Evolutionary conservation across 2,329 filamentous ascomycete genomes (phyloP), one percentile per base, ranked within the genome.

Genomic region (Diplodia corticola): DNA sequence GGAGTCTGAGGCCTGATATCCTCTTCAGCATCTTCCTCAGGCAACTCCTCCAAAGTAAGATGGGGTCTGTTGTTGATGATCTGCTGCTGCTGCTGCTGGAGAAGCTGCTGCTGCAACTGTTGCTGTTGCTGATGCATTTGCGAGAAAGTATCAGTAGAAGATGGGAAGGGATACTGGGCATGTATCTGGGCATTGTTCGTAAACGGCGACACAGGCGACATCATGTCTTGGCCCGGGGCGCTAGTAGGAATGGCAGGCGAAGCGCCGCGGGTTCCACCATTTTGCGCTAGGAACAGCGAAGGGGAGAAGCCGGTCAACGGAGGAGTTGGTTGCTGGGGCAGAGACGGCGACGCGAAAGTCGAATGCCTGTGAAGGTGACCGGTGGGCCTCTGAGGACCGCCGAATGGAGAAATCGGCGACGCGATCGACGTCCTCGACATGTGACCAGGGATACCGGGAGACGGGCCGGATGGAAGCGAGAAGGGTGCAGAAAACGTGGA

Each of bases 401-500:
- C 83, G 55, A 84, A 82, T 69, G 92, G 92, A 1, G 90, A 89
- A 6, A 87, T 85, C 1, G 93, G 92, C 4, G 93, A 95, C 2
- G 87, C 84, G 49, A 90, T 84, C 10, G 90, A 88, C 37, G 75
- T 90, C 80, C 61, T 87, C 80, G 61, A 85, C 83, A 53, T 89
- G 84, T 70, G 86, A 78, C 61, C 85, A n/a, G 64, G 55, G 5
- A 66, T 66, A 22, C 65, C 65, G 81, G 72, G 86, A 76, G 70
- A 86, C 33, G 74, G 78, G 28, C 75, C 85, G 44, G 87, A 84
- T 4, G 87, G 84, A 76, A 93, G 89, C 40, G 82, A 80, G 35
- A 66, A 66, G 28, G 64, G 64, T 22, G 49, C 64, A 9, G 48
- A 48, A 28, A 66, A 60, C 5, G 35, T 33, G 71, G 82, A 78